Base-by-base conservation (phyloP, 2,329 filamentous ascomycete species). In the Stachybotrys echinatus region DNA sequence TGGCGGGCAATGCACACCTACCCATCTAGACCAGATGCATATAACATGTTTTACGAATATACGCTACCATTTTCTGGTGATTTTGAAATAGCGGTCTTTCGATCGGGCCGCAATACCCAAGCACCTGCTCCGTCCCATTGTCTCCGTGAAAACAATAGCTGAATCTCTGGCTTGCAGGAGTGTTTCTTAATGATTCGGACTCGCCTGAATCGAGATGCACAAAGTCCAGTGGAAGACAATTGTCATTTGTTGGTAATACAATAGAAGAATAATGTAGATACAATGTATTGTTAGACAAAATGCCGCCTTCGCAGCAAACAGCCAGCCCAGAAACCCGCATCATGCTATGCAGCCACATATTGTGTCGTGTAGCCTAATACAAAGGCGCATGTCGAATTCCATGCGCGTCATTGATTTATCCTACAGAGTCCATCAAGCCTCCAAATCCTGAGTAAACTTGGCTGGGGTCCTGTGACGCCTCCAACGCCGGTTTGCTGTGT, bases 401-500 rank as follows among this genome's bases (percentile, higher is more conserved):
- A 34, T 14, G 27, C 27, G 38, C 38, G 19, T 20, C 38, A 10
- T 20, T 40, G 38, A 40, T 8, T 18, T 18, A 40, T 40, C 17
- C 17, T 40, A 40, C 38, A 40, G 19, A 14, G 8, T 10, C 38
- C 38, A n/a, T 20, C 10, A 40, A 20, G 38, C 38, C 38, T 40
- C 38, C 38, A 18, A 40, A 40, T n/a, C 39, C 12, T 42, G 5
- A 10, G 12, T 42, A 14, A n/a, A 42, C n/a, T 42, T n/a, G 39
- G 20, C 39, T 44, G 4, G 19, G 14, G 12, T 22, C 21, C 42
- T 48, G n/a, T 47, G 58, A 62, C 58, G 54, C 60, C 60, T 51
- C 46, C 53, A 62, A 62, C 60, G 60, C 60, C 58, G 43, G 56
- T 52, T 51, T 52, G 50, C 47, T 58, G 12, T n/a, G 21, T 31